Base-by-base conservation (phyloP, 1,139 yeast genomes). In the Pichia sp. region DNA sequence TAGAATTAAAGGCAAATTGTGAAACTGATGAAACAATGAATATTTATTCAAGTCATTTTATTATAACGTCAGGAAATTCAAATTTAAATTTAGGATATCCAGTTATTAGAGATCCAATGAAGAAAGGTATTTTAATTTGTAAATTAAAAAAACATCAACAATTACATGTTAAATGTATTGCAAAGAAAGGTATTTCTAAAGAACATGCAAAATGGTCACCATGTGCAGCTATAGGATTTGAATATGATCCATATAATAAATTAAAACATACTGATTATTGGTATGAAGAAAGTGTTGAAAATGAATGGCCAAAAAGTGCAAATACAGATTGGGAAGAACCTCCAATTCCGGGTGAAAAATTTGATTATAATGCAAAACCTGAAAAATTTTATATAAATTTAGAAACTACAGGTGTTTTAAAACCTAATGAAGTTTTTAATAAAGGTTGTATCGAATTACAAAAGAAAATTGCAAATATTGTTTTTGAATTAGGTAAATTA, bases 191-290 rank as follows among this genome's bases (percentile, higher is more conserved):
- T 37, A 92, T 94, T 51, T 90, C 97, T 37, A 92, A 94, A 64
- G 99, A 92, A 64, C 99, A 92, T 61, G 97, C 98, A 43, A 92
- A 92, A 62, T 92, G 98, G 98, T 83, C 95, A 6, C 97, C 98
- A 2, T 86, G 95, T 56, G 77, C 97, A 0, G 98, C 98, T n/a
- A 76, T 94, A 46, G 97, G 95, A 25, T 92, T 92, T 60, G 99
- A 92, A 66, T 92, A 92, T 61, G 99, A 92, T 62, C 99, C 99
- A n/a, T 92, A 96, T 95, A 92, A 92, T 66, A 94, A 92, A 67
- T 74, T 94, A 56, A 83, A 84, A 60, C 98, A 92, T 63, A 92
- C 98, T 0, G 96, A 89, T 57, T 86, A 78, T 61, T 92, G 99
- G 99, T 87, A 83, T 63, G 98, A 92, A 66, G 94, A 82, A 51